phyloP scores from a whole-genome alignment of 805 yeast species.

The Ogataea nonfermentans region DNA sequence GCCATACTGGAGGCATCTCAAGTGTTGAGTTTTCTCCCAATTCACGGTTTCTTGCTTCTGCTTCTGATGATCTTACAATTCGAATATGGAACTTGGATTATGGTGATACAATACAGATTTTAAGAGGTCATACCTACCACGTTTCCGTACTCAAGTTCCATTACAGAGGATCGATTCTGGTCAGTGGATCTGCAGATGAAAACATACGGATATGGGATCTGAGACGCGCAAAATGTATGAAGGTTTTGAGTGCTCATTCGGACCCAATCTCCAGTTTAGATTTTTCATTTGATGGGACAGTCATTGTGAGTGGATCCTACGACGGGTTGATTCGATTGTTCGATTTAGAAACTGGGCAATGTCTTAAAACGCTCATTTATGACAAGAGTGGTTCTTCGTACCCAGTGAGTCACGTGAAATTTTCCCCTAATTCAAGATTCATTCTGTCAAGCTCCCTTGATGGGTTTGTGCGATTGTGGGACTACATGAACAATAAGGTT shows the following conservation, averaged over 20 bases:
- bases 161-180: conserved; percentile 70
- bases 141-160: conserved; percentile 72
- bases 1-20: conserved; percentile 72
- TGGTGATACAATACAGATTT: conserved; percentile 47
- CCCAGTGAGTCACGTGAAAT: conserved; percentile 72
- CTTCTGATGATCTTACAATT: conserved; percentile 81
- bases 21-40: conserved; percentile 79
- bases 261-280: conserved; percentile 82
- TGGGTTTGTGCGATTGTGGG: conserved; percentile 81
- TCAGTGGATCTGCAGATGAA: conserved; percentile 87
- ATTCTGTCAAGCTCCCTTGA: conserved; percentile 77
- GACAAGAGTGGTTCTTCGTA: conserved; percentile 70
- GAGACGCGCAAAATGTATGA: conserved; percentile 61
- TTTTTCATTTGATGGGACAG: conserved; percentile 73
- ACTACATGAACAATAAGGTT: conserved; percentile 75
- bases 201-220: conserved; percentile 91
- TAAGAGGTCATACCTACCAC: conserved; percentile 83
- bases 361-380: conserved; percentile 83
- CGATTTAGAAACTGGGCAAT: conserved; percentile 86
- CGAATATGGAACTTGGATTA: conserved; percentile 64
- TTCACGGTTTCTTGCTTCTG: conserved; percentile 70
- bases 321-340: conserved; percentile 90
- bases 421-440: conserved; percentile 79
- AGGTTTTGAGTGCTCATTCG: conserved; percentile 87
- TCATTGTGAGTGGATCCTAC: conserved; percentile 81